Percentiles rank a stretch among this genome's conserved stretches.
Conservation (phyloP, 345 rosid species). For the Syzygium aromaticum region DNA sequence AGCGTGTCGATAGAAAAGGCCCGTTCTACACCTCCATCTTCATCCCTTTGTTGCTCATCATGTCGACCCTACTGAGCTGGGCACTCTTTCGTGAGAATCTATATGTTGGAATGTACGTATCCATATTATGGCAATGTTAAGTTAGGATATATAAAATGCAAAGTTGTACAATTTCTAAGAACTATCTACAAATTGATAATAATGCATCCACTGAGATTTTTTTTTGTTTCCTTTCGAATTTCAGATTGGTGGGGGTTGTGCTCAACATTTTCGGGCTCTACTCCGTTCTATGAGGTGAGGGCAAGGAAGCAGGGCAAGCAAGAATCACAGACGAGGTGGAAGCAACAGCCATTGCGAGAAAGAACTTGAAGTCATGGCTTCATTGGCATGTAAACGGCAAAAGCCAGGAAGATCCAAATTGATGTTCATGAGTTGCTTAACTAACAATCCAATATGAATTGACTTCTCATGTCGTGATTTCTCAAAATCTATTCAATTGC, state of each 20-base stretch:
- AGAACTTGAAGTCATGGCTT: background rate
- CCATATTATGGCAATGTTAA: background rate
- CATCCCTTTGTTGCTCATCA: constrained; percentile 63
- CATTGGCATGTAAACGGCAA: background rate
- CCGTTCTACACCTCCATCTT: constrained; percentile 82
- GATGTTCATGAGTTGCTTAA: background rate
- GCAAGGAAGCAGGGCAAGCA: constrained; percentile 27
- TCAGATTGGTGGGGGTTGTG: constrained; percentile 59
- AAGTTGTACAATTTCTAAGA: background rate
- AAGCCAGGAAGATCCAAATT: background rate
- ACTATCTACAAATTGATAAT: background rate
- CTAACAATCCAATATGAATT: background rate
- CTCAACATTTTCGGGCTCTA: constrained; percentile 58
- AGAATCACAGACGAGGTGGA: background rate
- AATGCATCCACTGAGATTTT: background rate
- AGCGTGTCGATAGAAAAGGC: constrained; percentile 71
- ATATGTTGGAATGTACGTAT: constrained; percentile 60
- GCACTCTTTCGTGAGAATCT: constrained; percentile 71
- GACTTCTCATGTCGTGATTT: background rate
- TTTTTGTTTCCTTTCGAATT: background rate
- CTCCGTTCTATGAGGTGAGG: constrained; percentile 88
- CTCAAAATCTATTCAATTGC: background rate
- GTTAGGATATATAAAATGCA: background rate
- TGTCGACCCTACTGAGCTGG: constrained; percentile 75
- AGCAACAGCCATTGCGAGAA: background rate